These are phyloP conservation scores for Eimeria falciformis DNA, from an alignment of 169 alveolate species.

Conservation along the genomic window DNA sequence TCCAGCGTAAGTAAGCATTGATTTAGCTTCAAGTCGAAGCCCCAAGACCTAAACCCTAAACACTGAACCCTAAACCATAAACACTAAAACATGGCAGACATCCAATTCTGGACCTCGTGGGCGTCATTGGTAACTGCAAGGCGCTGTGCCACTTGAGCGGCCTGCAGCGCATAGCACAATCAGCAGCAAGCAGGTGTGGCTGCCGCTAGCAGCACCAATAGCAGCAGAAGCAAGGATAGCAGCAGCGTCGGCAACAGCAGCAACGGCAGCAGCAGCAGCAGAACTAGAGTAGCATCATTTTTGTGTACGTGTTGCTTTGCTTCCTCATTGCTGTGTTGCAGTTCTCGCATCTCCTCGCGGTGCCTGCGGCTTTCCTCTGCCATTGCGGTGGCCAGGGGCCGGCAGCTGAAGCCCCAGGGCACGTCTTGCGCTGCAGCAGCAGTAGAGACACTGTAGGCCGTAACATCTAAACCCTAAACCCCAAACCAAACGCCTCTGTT, in stretches of 20 bases:
- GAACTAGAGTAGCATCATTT: too few relatives aligned
- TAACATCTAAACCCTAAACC: not conserved
- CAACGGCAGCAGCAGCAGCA: constrained; percentile 32
- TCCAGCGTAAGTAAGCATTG: too few relatives aligned
- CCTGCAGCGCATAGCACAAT: not conserved
- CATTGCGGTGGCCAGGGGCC: constrained; percentile 22
- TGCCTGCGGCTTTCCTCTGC: constrained; percentile 31
- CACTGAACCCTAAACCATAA: not conserved
- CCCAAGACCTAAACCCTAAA: constrained; percentile 6
- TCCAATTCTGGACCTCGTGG: not conserved
- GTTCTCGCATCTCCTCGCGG: not conserved
- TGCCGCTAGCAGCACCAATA: not conserved
- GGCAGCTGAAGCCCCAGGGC: constrained; percentile 12
- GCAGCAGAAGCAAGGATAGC: too few relatives aligned
- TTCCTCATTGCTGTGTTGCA: constrained; percentile 1
- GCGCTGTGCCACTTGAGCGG: constrained; percentile 37
- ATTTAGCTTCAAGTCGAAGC: too few relatives aligned
- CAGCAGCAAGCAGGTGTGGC: not conserved
- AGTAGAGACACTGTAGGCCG: constrained; percentile 16
- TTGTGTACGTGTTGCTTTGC: not conserved
- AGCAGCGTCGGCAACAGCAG: constrained; percentile 24
- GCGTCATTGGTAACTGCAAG: constrained; percentile 17
- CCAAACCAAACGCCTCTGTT: not conserved
- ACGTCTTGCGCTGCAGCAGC: not conserved
- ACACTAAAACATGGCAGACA: not conserved